phyloP scores from a whole-genome alignment of 192 early-diverging fungal genomes.

The Allomyces macrogynus region DNA sequence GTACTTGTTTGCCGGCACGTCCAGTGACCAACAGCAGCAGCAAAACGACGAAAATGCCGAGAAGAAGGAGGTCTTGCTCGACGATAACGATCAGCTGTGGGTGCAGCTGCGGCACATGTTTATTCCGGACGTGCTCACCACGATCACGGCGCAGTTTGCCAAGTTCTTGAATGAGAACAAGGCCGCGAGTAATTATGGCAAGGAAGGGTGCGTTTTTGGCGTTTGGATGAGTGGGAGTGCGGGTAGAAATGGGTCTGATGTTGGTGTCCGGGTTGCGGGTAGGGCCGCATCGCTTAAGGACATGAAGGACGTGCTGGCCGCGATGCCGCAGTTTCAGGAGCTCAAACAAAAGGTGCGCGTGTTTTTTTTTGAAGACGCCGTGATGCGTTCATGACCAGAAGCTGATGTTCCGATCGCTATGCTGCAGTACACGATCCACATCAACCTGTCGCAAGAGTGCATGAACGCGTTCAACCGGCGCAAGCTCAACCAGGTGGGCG shows the following conservation, averaged over 20 bases:
- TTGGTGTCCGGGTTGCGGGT: too few relatives aligned
- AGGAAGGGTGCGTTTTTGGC: too few relatives aligned
- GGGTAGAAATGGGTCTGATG: too few relatives aligned
- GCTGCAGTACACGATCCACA: slow-evolving; percentile 65
- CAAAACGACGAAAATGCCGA: slow-evolving; percentile 17
- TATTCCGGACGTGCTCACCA: slow-evolving; percentile 54
- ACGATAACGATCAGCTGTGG: slow-evolving; percentile 62
- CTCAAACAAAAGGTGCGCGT: slow-evolving; percentile 34
- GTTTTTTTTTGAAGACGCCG: neutral
- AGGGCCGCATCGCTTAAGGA: slow-evolving; percentile 46
- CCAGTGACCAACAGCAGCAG: slow-evolving; percentile 9
- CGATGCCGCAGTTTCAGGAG: slow-evolving; percentile 71
- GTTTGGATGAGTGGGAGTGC: too few relatives aligned
- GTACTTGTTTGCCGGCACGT: slow-evolving; percentile 25
- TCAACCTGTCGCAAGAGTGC: slow-evolving; percentile 68
- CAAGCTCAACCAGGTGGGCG: slow-evolving; percentile 42
- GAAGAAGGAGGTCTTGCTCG: slow-evolving; percentile 30
- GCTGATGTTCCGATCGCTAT: neutral
- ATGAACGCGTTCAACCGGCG: slow-evolving; percentile 48
- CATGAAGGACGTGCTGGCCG: slow-evolving; percentile 67
- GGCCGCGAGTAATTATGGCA: slow-evolving; percentile 14
- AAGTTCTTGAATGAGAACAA: slow-evolving; percentile 63
- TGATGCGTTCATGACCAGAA: neutral
- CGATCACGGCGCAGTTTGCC: slow-evolving; percentile 51
- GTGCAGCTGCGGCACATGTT: slow-evolving; percentile 56